These are phyloP conservation scores for Linum lewisii DNA, from an alignment of 345 rosid genomes.

Conservation along the genomic window DNA sequence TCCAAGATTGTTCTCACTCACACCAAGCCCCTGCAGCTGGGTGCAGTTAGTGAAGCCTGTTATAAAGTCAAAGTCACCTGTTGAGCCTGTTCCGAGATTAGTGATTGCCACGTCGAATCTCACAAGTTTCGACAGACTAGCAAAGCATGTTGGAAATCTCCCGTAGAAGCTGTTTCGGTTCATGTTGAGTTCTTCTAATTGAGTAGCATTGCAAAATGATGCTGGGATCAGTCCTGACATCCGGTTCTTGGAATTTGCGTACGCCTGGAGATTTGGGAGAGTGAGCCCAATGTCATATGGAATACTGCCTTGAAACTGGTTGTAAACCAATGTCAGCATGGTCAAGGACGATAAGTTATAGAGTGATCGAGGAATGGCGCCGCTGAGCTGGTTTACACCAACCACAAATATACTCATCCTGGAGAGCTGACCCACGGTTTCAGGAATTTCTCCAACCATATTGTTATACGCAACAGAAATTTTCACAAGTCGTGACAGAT, in stretches of 20 bases:
- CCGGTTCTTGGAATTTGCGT: slow-evolving; percentile 10
- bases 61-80: slow-evolving; percentile 12
- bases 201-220: slow-evolving; percentile 25
- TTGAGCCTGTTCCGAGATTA: slow-evolving; percentile 11
- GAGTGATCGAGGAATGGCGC: slow-evolving; percentile 5
- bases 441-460: slow-evolving; percentile 8
- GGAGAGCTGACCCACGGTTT: slow-evolving; percentile 3
- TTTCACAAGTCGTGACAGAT: background rate
- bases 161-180: slow-evolving; percentile 4
- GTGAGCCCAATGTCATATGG: slow-evolving; percentile 8
- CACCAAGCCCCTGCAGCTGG: slow-evolving; percentile 7
- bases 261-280: background rate
- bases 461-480: background rate
- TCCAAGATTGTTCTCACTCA: slow-evolving; percentile 8
- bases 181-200: slow-evolving; percentile 1
- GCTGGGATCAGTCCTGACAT: slow-evolving; percentile 22
- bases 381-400: slow-evolving; percentile 2
- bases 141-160: slow-evolving; percentile 10
- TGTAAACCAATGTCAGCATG: background rate
- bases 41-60: slow-evolving; percentile 17
- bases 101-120: slow-evolving; percentile 11
- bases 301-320: slow-evolving; percentile 9
- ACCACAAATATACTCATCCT: background rate
- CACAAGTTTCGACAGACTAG: slow-evolving; percentile 8
- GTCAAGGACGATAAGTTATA: slow-evolving; percentile 9